Percentiles rank a stretch among this genome's conserved stretches.
These are phyloP conservation scores for Pyrenophora teres DNA, from an alignment of 2,329 filamentous ascomycete species.

Conservation along the genomic window DNA sequence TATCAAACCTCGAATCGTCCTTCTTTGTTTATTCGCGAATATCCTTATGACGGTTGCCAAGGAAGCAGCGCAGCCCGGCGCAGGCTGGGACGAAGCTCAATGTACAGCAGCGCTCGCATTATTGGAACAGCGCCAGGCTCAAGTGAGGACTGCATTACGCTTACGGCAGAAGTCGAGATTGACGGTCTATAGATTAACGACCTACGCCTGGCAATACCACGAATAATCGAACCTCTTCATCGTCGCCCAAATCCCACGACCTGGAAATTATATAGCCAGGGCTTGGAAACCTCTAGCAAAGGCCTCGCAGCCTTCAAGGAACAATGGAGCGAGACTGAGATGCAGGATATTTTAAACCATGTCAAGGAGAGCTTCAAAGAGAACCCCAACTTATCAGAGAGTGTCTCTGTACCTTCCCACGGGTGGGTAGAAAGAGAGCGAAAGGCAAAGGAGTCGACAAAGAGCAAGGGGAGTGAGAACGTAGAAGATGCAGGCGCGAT, in stretches of 20 bases:
- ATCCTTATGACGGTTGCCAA: slow-evolving; percentile 23
- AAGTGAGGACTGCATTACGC: slow-evolving; percentile 35
- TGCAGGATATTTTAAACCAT: slow-evolving; percentile 43
- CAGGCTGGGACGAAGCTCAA: slow-evolving; percentile 47
- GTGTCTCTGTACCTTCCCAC: slow-evolving; percentile 40
- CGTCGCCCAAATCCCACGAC: slow-evolving; percentile 36
- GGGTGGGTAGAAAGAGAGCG: slow-evolving; percentile 46
- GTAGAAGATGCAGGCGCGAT: slow-evolving; percentile 11
- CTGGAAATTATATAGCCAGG: slow-evolving; percentile 47
- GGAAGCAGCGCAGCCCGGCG: slow-evolving; percentile 18
- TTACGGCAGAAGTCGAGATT: not conserved
- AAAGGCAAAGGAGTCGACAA: slow-evolving; percentile 23
- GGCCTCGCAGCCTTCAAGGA: slow-evolving; percentile 46
- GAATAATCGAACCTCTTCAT: slow-evolving; percentile 49
- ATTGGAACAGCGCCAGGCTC: slow-evolving; percentile 51
- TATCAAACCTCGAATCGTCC: not conserved
- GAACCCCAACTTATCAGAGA: slow-evolving; percentile 46
- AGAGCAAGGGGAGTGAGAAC: slow-evolving; percentile 12
- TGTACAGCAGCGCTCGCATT: slow-evolving; percentile 51
- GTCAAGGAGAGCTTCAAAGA: slow-evolving; percentile 43
- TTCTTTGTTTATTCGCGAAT: not conserved
- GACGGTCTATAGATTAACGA: slow-evolving; percentile 45
- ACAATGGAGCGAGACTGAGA: slow-evolving; percentile 46
- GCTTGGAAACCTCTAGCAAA: slow-evolving; percentile 43
- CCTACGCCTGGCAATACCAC: slow-evolving; percentile 51